phyloP scores from a whole-genome alignment of 495 filamentous ascomycete species.

The Rhypophila decipiens region DNA sequence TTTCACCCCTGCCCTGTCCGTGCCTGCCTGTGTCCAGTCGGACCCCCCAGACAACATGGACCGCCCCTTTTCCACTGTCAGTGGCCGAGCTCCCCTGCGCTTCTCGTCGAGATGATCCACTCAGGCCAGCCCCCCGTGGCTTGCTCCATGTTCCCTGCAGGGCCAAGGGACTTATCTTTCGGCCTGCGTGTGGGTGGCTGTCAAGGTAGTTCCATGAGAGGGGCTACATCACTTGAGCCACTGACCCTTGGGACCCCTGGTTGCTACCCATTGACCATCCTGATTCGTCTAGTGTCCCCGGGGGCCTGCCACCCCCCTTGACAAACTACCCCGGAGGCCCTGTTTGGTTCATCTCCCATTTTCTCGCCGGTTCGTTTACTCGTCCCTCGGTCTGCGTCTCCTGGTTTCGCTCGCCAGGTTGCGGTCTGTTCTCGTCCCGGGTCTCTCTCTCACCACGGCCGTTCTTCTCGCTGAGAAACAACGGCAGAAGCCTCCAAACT shows the following conservation, averaged over 20 bases:
- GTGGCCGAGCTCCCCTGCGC: conserved; percentile 17
- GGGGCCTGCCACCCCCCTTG: conserved; percentile 6
- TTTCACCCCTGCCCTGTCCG: no score
- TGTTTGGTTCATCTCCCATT: conserved; percentile 20
- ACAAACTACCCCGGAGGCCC: background rate
- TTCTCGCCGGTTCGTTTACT: conserved; percentile 7
- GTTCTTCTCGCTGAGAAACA: background rate
- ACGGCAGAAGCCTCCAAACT: conserved; percentile 2
- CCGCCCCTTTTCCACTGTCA: no score
- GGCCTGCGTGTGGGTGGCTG: conserved; percentile 4
- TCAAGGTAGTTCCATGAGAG: conserved; percentile 16
- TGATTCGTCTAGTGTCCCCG: conserved; percentile 24
- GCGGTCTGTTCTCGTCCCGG: conserved; percentile 6
- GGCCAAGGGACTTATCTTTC: conserved; percentile 12
- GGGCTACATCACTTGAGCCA: conserved; percentile 12
- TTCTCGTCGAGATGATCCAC: conserved; percentile 5
- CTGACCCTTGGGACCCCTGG: conserved; percentile 6
- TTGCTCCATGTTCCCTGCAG: conserved; percentile 14
- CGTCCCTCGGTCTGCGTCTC: conserved; percentile 1
- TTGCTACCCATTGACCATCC: conserved; percentile 14
- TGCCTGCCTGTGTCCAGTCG: no score
- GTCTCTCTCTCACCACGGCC: background rate
- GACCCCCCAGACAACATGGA: no score
- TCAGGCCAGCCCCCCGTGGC: conserved; percentile 10
- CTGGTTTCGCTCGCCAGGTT: conserved; percentile 7